A percentile compares a stretch with the other conserved stretches of the same genome.
phyloP scores from a whole-genome alignment of 441 rosid genomes.

The Jatropha multifida region DNA sequence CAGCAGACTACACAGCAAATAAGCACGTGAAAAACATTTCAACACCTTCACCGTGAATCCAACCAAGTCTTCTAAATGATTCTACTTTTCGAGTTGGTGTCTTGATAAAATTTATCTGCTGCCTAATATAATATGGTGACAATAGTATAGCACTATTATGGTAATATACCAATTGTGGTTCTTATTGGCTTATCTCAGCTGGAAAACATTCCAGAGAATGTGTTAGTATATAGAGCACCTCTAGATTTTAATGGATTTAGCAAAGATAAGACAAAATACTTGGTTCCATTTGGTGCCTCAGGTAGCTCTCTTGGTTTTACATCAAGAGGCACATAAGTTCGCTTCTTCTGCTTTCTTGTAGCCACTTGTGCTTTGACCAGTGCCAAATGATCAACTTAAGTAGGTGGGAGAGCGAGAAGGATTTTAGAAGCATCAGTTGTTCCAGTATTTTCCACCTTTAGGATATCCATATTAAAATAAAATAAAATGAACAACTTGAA shows the following conservation, averaged over 20 bases:
- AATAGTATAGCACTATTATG: constrained; percentile 73
- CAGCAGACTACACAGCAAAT: too few relatives aligned
- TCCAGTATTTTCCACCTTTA: constrained; percentile 85
- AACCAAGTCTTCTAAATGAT: constrained; percentile 65
- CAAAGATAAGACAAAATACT: constrained; percentile 53
- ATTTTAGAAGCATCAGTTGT: constrained; percentile 57
- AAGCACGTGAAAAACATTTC: too few relatives aligned
- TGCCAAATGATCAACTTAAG: constrained; percentile 66
- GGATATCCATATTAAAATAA: constrained; percentile 17
- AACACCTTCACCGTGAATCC: neutral
- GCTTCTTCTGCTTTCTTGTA: constrained; percentile 60
- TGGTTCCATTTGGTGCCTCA: constrained; percentile 74
- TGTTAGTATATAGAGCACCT: constrained; percentile 74
- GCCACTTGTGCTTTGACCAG: constrained; percentile 69
- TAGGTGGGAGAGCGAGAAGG: constrained; percentile 83
- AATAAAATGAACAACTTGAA: neutral
- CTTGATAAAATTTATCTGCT: constrained; percentile 73
- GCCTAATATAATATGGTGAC: constrained; percentile 76
- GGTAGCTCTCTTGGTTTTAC: constrained; percentile 67
- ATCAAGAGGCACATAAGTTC: constrained; percentile 52
- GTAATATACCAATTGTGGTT: constrained; percentile 84
- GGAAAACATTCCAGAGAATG: constrained; percentile 94
- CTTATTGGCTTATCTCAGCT: constrained; percentile 84
- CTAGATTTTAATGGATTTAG: constrained; percentile 57
- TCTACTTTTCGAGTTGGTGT: constrained; percentile 81